A percentile compares a stretch with the other conserved stretches of the same genome.
These are phyloP conservation scores for Suillus placidus DNA, from an alignment of 768 basidiomycete genomes.

Conservation along the genomic window DNA sequence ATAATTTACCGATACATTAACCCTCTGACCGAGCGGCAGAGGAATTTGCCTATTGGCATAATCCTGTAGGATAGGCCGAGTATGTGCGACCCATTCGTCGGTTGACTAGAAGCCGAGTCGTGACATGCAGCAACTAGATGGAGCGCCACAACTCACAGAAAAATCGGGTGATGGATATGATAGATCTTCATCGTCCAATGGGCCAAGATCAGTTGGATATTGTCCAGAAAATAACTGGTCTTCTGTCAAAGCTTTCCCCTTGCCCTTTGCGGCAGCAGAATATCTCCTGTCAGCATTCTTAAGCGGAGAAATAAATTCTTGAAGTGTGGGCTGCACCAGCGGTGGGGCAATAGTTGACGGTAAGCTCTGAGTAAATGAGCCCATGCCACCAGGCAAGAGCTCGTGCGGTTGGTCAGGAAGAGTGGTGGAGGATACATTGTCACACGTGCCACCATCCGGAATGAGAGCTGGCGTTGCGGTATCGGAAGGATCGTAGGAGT, in stretches of 20 bases:
- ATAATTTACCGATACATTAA: conserved; percentile 27
- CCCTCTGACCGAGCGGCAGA: conserved; percentile 27
- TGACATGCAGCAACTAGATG: neutral
- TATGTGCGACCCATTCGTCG: conserved; percentile 28
- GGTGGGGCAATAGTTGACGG: conserved; percentile 21
- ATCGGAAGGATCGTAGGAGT: conserved; percentile 10
- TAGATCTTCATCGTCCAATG: neutral
- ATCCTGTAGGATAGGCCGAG: conserved; percentile 25
- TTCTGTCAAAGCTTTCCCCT: conserved; percentile 14
- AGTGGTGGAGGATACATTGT: conserved; percentile 19
- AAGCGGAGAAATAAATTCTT: neutral
- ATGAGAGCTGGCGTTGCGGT: conserved; percentile 2
- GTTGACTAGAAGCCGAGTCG: conserved; percentile 15
- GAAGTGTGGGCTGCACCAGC: conserved; percentile 17
- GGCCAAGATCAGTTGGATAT: neutral
- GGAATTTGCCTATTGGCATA: conserved; percentile 31
- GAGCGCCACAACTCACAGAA: neutral
- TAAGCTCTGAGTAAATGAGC: conserved; percentile 8
- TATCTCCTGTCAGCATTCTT: conserved; percentile 6
- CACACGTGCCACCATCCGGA: conserved; percentile 6
- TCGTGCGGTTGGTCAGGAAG: conserved; percentile 16
- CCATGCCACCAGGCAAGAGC: neutral
- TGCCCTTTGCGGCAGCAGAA: conserved; percentile 18
- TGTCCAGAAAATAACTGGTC: neutral
- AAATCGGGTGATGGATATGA: neutral